Conservation (phyloP, 169 alveolate species). For the Babesia sp. region DNA sequence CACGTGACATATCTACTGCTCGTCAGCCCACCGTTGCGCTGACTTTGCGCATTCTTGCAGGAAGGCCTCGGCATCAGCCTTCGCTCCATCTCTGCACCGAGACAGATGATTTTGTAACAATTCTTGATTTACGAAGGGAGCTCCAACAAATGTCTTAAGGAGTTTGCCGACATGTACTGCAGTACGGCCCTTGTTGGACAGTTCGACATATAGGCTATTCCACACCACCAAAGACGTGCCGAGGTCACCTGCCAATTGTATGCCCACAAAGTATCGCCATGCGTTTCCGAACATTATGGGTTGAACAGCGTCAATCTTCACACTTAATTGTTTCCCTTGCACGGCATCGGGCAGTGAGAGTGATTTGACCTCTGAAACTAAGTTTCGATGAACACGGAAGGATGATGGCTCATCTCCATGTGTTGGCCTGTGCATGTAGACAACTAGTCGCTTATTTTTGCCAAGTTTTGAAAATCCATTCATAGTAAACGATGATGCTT, state of each 20-base stretch:
- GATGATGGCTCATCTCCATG: constrained; percentile 74
- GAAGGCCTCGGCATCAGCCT: constrained; percentile 68
- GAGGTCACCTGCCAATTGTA: constrained; percentile 70
- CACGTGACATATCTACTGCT: too few relatives aligned
- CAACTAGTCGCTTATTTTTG: constrained; percentile 60
- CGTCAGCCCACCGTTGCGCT: constrained; percentile 78
- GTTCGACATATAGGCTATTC: constrained; percentile 69
- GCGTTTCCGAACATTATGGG: constrained; percentile 73
- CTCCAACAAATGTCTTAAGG: constrained; percentile 67
- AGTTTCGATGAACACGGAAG: constrained; percentile 49
- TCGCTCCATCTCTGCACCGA: constrained; percentile 46
- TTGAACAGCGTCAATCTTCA: constrained; percentile 73
- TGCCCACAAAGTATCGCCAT: constrained; percentile 74
- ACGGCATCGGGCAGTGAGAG: constrained; percentile 57
- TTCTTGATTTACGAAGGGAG: constrained; percentile 70
- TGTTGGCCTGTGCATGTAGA: constrained; percentile 70
- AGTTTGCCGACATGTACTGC: constrained; percentile 62
- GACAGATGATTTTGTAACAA: constrained; percentile 22
- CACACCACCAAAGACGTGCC: constrained; percentile 73
- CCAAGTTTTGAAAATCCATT: constrained; percentile 49
- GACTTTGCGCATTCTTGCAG: constrained; percentile 69
- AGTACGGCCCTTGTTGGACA: constrained; percentile 67
- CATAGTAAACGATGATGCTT: constrained; percentile 30
- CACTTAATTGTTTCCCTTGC: constrained; percentile 45
- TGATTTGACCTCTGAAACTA: constrained; percentile 29